A percentile compares a stretch with the other conserved stretches of the same genome.
These are phyloP conservation scores for Williopsis jadinii DNA, from an alignment of 1,139 yeast species.

Conservation along the genomic window DNA sequence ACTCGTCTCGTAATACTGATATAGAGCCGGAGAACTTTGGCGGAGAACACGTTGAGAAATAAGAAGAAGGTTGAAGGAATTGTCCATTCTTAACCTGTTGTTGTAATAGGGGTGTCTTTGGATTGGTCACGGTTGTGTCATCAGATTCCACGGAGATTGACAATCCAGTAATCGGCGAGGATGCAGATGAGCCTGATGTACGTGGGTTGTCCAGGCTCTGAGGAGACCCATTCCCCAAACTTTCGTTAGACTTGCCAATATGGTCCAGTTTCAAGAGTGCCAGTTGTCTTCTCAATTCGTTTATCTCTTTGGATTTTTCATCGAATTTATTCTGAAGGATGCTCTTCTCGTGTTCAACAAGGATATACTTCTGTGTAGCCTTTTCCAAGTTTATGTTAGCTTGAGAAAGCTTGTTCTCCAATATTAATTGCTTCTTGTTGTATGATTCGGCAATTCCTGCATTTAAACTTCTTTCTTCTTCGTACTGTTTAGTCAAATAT, in stretches of 20 bases:
- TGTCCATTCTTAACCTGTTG: constrained; percentile 7
- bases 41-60: constrained; percentile 8
- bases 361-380: constrained; percentile 25
- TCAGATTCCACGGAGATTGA: constrained; percentile 11
- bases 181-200: constrained; percentile 11
- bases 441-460: constrained; percentile 41
- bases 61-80: constrained; percentile 3
- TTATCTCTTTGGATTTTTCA: constrained; percentile 40
- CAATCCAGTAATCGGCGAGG: constrained; percentile 28
- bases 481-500: constrained; percentile 53
- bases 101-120: constrained; percentile 19
- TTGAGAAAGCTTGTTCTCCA: constrained; percentile 39
- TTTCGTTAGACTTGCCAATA: constrained; percentile 12
- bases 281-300: constrained; percentile 40
- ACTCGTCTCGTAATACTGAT: constrained; percentile 57
- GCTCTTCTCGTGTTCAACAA: constrained; percentile 27
- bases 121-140: constrained; percentile 5
- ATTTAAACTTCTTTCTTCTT: constrained; percentile 46
- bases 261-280: constrained; percentile 41
- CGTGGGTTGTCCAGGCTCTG: background rate
- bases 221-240: background rate
- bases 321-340: constrained; percentile 26
- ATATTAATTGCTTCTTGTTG: constrained; percentile 35
- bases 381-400: constrained; percentile 26
- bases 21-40: constrained; percentile 19